phyloP scores from a whole-genome alignment of 805 yeast genomes.

The Blastobotrys attinorum region DNA sequence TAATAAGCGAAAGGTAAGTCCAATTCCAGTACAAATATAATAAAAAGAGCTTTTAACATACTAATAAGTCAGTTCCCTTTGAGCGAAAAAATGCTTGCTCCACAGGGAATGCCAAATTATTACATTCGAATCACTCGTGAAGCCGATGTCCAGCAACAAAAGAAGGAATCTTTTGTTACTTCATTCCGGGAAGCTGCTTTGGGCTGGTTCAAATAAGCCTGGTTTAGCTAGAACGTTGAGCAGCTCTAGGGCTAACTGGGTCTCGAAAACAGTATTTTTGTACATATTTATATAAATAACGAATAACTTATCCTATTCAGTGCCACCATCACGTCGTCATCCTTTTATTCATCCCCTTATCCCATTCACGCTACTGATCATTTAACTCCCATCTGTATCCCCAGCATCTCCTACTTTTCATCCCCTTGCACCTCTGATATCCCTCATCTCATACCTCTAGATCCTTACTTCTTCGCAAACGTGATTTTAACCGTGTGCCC shows the following conservation, averaged over 20 bases:
- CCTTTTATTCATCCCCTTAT: too few relatives aligned
- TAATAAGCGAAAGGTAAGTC: slow-evolving; percentile 11
- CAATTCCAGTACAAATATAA: not conserved
- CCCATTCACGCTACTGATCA: too few relatives aligned
- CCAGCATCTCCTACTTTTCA: too few relatives aligned
- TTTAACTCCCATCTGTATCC: too few relatives aligned
- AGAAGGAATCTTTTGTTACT: slow-evolving; percentile 50
- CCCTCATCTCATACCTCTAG: not conserved
- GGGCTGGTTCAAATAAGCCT: slow-evolving; percentile 37
- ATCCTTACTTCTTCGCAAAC: slow-evolving; percentile 27
- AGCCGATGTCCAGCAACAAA: slow-evolving; percentile 54
- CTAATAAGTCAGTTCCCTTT: slow-evolving; percentile 18
- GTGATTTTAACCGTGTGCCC: slow-evolving; percentile 23
- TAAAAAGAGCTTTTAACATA: too few relatives aligned
- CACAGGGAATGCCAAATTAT: slow-evolving; percentile 81
- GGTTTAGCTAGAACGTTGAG: not conserved
- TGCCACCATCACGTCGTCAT: too few relatives aligned
- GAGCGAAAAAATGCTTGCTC: slow-evolving; percentile 52
- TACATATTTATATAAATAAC: not conserved
- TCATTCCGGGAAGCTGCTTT: slow-evolving; percentile 70
- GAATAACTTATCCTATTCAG: too few relatives aligned
- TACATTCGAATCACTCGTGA: slow-evolving; percentile 65
- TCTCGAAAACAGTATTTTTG: slow-evolving; percentile 3
- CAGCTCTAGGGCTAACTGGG: not conserved
- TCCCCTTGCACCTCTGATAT: too few relatives aligned